These are phyloP conservation scores for Ceratobasidium sp. DNA, from an alignment of 1,284 basidiomycete species.

Conservation along the genomic window DNA sequence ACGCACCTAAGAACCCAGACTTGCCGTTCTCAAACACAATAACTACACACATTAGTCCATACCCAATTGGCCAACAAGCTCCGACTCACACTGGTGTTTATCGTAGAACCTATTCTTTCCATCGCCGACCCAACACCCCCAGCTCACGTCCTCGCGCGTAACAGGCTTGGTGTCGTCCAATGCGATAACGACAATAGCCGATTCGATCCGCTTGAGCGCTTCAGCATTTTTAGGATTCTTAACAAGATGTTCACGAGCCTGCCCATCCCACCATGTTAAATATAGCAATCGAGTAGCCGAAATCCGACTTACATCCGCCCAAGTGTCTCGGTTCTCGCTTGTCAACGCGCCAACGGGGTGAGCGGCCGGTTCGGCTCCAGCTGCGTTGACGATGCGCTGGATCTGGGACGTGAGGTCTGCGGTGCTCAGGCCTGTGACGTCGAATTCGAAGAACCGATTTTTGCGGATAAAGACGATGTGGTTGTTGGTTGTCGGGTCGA, in stretches of 20 bases:
- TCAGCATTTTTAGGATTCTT: slow-evolving; percentile 72
- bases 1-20: slow-evolving; percentile 82
- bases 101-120: slow-evolving; percentile 96
- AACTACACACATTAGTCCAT: slow-evolving; percentile 61
- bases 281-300: too few species aligned
- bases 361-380: slow-evolving; percentile 63
- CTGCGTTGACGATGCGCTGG: slow-evolving; percentile 75
- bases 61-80: not conserved
- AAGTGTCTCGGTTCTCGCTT: slow-evolving; percentile 88
- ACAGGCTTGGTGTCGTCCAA: slow-evolving; percentile 85
- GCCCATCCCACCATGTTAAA: too few species aligned
- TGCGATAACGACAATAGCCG: slow-evolving; percentile 87
- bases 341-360: slow-evolving; percentile 84
- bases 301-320: slow-evolving; percentile 84
- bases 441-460: slow-evolving; percentile 88
- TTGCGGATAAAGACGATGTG: slow-evolving; percentile 92
- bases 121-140: slow-evolving; percentile 91
- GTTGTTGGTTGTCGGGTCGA: slow-evolving; percentile 79
- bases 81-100: slow-evolving; percentile 87
- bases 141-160: slow-evolving; percentile 84
- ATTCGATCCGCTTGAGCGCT: slow-evolving; percentile 84
- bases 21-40: slow-evolving; percentile 94
- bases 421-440: slow-evolving; percentile 75
- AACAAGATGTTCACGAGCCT: slow-evolving; percentile 75
- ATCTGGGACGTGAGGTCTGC: slow-evolving; percentile 88